Evolutionary conservation across 164 flowering plant species (phyloP), one percentile per base, ranked within the genome.

Genomic region (Liriodendron chinense): DNA sequence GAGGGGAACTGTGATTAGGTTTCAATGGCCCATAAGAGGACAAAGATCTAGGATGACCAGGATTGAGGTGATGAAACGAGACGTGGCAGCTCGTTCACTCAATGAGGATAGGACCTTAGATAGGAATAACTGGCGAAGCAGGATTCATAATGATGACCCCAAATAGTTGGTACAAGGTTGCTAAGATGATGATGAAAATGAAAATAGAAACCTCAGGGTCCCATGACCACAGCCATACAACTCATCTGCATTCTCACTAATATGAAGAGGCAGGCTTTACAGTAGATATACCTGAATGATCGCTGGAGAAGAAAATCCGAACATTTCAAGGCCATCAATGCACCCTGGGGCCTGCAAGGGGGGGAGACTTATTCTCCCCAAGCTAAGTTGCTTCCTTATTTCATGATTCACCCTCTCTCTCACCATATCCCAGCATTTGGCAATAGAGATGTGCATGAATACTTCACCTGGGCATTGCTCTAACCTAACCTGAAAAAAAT

Each of bases 401-500:
- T 94, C 98, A 76, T 86, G 87, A 84, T 96, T 96, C 73, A 92
- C 93, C 85, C 90, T 83, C 28, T 94, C 96, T 70, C 92, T 86
- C 73, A 94, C 96, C 96, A 96, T 83, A 77, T 96, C 98, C 99
- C 98, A 96, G 84, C 98, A 93, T 85, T 84, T 88, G 28, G 76
- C 69, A 23, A 95, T 85, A 14, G 96, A 91, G 34, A 86, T 63
- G 74, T 94, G 92, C 69, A 89, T 75, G 78, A 94, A 94, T 65
- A 91, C 90, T 85, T 94, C 97, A 83, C 79, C 84, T 1, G 92
- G 84, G 65, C 75, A 83, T 50, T 85, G 73, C 86, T 96, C 98
- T 73, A 94, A 71, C 10, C 81, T 86, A 82, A 96, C 99, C 99
- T 94, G 86, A 81, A 78, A 71, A 49, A 53, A 34, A 34, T 34